A percentile compares a stretch with the other conserved stretches of the same genome.
phyloP scores from a whole-genome alignment of 2,329 filamentous ascomycete species.

The Arthrobotrys sphaeroides region DNA sequence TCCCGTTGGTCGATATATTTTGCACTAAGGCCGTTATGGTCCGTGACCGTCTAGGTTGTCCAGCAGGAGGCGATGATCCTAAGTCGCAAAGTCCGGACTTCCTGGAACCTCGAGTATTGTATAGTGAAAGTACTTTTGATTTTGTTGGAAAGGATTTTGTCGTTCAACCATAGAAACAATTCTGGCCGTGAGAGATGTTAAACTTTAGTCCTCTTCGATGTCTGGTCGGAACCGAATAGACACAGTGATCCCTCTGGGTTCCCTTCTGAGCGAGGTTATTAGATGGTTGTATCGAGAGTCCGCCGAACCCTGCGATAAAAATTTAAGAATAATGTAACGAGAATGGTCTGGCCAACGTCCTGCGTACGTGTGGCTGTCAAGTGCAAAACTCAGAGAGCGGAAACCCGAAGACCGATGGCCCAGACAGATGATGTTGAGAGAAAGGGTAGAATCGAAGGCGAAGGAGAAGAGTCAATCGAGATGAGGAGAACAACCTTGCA shows the following conservation, averaged over 20 bases:
- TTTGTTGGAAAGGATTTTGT: conserved; percentile 4
- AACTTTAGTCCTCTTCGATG: background rate
- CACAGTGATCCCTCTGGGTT: background rate
- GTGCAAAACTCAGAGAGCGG: background rate
- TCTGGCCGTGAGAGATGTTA: background rate
- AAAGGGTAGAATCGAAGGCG: conserved; percentile 35
- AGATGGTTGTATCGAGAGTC: background rate
- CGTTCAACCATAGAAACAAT: conserved; percentile 33
- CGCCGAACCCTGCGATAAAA: background rate
- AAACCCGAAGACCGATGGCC: background rate
- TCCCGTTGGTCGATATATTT: conserved; percentile 22
- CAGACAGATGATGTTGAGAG: conserved; percentile 19
- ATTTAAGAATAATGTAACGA: background rate
- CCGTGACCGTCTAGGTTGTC: background rate
- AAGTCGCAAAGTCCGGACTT: background rate
- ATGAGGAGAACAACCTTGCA: conserved; percentile 43
- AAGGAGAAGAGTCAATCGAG: conserved; percentile 31
- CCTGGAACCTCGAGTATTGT: background rate
- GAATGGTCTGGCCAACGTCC: background rate
- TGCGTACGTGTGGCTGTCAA: background rate
- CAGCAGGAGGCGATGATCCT: background rate
- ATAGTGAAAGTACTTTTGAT: background rate
- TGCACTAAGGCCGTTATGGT: background rate
- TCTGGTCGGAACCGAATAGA: background rate
- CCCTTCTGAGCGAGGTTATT: background rate